Evolutionary conservation across 345 rosid species (phyloP), one percentile per base, ranked within the genome.

Genomic region (Mangifera indica): DNA sequence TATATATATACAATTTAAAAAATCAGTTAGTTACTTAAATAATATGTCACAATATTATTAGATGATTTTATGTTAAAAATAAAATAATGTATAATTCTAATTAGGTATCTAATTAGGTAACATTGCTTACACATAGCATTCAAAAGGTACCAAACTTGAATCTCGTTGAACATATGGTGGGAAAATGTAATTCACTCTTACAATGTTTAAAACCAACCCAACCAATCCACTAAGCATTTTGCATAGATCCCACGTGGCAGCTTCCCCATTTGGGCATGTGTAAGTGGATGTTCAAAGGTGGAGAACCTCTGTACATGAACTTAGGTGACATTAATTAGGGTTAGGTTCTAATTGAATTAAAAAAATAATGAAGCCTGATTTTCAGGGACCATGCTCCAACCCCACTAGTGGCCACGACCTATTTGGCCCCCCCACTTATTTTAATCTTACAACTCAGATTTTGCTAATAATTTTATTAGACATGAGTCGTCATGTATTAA

Each of bases 391-490:
- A 58, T 84, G 91, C 79, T 66, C 20, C 52, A 3, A 14, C 56
- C 24, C 85, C 84, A 84, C 79, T 78, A 83, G 81, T 80, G 80
- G 79, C 80, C 85, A 83, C 86, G 85, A 81, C 85, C 83, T 58
- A 2, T 55, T 56, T 73, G 71, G 67, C 77, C 49, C n/a, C n/a
- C n/a, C n/a, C 45, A 10, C 37, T 45, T 72, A 14, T 63, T 79
- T 76, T 77, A 63, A 21, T 70, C 10, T 26, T 20, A 10, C 1
- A 42, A 18, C 58, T 26, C 1, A 65, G 52, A 63, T 74, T 61
- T 40, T 44, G 13, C 51, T 5, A 12, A 2, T 54, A 52, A 29
- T 40, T 60, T 1, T 22, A 2, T 0, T 37, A 70, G 82, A 82
- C 77, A 78, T 67, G 84, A 80, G 80, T 81, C 80, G 8, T 74